These are phyloP conservation scores for Aspergillus sp. DNA, from an alignment of 2,329 filamentous ascomycete genomes.

Conservation along the genomic window DNA sequence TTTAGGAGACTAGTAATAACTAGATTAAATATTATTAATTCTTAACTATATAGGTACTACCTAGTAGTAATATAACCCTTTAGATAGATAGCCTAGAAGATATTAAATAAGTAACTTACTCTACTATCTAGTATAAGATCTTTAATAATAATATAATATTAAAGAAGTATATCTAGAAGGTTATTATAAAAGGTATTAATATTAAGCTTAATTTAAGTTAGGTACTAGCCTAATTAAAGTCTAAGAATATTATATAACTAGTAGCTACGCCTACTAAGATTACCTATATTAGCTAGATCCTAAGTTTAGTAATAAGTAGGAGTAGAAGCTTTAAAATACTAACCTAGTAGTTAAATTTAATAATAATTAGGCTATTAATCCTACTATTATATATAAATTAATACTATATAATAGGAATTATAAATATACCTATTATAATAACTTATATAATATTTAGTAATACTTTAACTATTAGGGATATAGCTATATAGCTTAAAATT, in stretches of 20 bases:
- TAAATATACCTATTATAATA: not conserved
- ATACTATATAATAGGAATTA: not conserved
- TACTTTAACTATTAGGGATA: too few relatives aligned
- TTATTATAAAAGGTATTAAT: not conserved
- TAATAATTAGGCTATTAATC: not conserved
- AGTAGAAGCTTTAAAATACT: not conserved
- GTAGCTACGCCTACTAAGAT: not conserved
- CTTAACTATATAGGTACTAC: not conserved
- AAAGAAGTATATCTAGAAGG: not conserved
- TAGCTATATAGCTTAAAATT: too few relatives aligned
- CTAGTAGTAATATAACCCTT: not conserved
- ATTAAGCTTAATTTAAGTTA: not conserved
- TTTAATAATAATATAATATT: not conserved
- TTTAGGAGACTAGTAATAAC: not conserved
- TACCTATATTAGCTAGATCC: not conserved
- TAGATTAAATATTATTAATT: not conserved
- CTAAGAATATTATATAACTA: not conserved
- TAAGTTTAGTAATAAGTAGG: not conserved
- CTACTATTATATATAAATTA: not conserved
- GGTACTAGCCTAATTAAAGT: not conserved
- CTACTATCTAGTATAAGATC: not conserved
- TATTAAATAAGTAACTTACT: not conserved
- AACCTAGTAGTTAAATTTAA: not conserved
- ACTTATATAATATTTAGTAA: not conserved
- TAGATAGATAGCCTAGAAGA: not conserved